Evolutionary conservation across 805 yeast genomes (phyloP), one percentile per base, ranked within the genome.

Genomic region (Vanderwaltozyma yarrowii): DNA sequence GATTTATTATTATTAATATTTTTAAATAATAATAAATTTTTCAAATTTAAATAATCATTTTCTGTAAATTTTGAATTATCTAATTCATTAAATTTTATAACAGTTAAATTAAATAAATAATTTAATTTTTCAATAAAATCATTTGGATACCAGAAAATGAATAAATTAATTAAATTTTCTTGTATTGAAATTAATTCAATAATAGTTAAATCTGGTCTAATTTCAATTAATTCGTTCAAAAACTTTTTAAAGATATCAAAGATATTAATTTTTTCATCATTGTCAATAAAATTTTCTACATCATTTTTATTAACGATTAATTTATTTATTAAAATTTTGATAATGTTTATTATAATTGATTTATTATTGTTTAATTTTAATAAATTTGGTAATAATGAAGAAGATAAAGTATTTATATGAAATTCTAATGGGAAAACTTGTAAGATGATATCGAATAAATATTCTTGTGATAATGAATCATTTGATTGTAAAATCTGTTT

Each of bases 341-440:
- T 66, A 24, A 88, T 71, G 39, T 73, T 78, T 21, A 21, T 6
- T 31, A 77, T 72, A 39, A 81, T 69, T 32, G 76, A 70, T n/a
- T 85, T 81, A 33, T 71, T 68, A 1, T 92, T 87, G 52, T 76
- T 78, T 43, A 92, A 65, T 40, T 74, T 70, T 38, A 78, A 61
- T 15, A 37, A 16, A 16, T 85, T 72, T 1, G 88, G 76, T 23
- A 70, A 70, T 46, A 92, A 67, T 46, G 83, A 75, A 24, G 65
- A 62, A 37, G 78, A 77, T 48, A 92, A 65, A 0, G 96, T 84
- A 16, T 69, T 69, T 42, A 87, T 62, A 52, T 92, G 97, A 58
- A 81, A 89, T 45, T 82, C 85, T 52, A 85, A 96, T 1, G 97
- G 96, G 64, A 92, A 92, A 2, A 88, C 94, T 56, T 89, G 96